Evolutionary conservation across 2,329 filamentous ascomycete species (phyloP).

Genomic region (Xylariaceae sp.): DNA sequence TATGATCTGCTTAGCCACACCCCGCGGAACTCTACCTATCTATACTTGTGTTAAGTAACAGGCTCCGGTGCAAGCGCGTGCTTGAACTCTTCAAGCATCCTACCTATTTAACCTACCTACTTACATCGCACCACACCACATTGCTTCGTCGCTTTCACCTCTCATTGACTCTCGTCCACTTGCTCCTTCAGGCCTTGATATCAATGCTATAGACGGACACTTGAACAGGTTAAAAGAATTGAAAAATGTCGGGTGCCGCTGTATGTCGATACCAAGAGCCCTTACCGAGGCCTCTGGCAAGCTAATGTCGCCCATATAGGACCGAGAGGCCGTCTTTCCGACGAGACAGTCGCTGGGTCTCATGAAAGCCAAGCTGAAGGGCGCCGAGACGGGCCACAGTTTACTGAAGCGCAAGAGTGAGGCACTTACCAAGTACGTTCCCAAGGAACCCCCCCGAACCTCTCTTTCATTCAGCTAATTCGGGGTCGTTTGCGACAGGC

Average conservation of each 20-base stretch:
- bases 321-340: slow-evolving; percentile 93
- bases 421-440: slow-evolving; percentile 82
- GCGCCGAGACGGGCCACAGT: slow-evolving; percentile 84
- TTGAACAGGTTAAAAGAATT: slow-evolving; percentile 8
- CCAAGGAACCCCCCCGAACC: not conserved
- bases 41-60: too few species aligned
- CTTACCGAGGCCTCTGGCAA: slow-evolving; percentile 3
- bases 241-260: slow-evolving; percentile 48
- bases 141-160: not conserved
- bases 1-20: not conserved
- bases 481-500: slow-evolving; percentile 44
- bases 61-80: not conserved
- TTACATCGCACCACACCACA: not conserved
- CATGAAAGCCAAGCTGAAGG: slow-evolving; percentile 98
- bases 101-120: not conserved
- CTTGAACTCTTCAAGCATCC: not conserved
- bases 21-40: too few species aligned
- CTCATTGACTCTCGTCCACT: not conserved
- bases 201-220: slow-evolving; percentile 1
- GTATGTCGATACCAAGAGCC: slow-evolving; percentile 34
- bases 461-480: slow-evolving; percentile 7
- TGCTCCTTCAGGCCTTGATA: not conserved
- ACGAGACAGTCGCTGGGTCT: slow-evolving; percentile 93
- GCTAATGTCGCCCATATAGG: slow-evolving; percentile 45
- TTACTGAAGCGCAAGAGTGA: slow-evolving; percentile 97